A percentile compares a stretch with the other conserved stretches of the same genome.
Evolutionary conservation across 2,329 filamentous ascomycete genomes (phyloP).

Genomic region (Trichoderma hamatum): DNA sequence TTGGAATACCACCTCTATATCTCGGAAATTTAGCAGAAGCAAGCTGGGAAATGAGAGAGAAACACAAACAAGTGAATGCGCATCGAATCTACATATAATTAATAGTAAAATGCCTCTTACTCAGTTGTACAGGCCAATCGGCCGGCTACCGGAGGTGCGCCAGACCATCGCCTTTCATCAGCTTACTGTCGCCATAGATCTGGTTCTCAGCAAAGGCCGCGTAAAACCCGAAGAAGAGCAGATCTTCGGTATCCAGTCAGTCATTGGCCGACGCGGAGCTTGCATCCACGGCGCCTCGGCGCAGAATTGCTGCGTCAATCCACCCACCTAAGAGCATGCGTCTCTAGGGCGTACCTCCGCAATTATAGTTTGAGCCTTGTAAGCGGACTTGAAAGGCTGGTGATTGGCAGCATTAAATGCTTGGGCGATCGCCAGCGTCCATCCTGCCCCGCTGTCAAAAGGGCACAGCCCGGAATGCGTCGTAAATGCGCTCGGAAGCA

Average conservation of each 20-base stretch:
- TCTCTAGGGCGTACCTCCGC: background rate
- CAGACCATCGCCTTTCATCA: background rate
- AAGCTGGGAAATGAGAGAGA: background rate
- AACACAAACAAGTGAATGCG: background rate
- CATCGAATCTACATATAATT: background rate
- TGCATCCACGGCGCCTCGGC: background rate
- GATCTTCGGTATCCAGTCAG: background rate
- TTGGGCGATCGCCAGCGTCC: background rate
- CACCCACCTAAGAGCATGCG: background rate
- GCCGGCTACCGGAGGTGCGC: background rate
- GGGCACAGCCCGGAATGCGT: background rate
- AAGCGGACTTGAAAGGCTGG: background rate
- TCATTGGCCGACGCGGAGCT: background rate
- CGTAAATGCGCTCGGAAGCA: background rate
- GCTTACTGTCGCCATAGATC: background rate
- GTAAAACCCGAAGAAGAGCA: background rate
- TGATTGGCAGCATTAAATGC: background rate
- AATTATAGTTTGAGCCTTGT: background rate
- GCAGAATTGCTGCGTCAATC: background rate
- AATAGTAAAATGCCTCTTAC: constrained; percentile 4
- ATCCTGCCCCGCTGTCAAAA: background rate
- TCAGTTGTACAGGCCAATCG: background rate
- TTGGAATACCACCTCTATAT: background rate
- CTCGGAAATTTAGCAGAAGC: background rate
- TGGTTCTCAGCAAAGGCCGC: background rate